Conservation (phyloP, 169 alveolate species). For the Plasmodium vinckei region DNA sequence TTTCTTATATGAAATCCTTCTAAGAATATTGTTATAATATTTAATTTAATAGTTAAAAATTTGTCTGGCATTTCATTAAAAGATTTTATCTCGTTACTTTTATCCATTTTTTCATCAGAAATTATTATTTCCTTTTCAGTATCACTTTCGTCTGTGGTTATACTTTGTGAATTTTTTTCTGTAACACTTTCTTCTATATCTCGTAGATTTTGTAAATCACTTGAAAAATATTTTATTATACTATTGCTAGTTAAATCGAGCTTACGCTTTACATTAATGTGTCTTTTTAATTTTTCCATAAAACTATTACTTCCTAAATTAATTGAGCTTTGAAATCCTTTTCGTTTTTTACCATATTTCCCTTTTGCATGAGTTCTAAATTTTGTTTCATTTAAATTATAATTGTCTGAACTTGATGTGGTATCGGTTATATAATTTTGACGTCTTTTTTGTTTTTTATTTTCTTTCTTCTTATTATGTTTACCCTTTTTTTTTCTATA, state of each 20-base stretch:
- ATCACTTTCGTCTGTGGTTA: not conserved
- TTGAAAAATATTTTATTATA: conserved; percentile 12
- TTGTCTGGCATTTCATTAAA: not conserved
- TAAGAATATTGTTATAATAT: conserved; percentile 49
- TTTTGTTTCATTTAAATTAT: not conserved
- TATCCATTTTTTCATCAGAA: not conserved
- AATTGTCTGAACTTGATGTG: not conserved
- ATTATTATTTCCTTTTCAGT: not conserved
- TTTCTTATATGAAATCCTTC: conserved; percentile 14
- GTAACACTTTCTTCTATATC: not conserved
- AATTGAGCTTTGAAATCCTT: not conserved
- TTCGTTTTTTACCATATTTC: not conserved
- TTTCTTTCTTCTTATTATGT: too few relatives aligned
- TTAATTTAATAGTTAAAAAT: conserved; percentile 23
- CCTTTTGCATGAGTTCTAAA: too few relatives aligned
- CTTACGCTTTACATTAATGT: conserved; percentile 22
- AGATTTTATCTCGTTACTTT: not conserved
- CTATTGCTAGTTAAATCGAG: conserved; percentile 6
- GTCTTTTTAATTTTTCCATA: conserved; percentile 23
- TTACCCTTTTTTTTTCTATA: too few relatives aligned
- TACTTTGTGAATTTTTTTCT: not conserved
- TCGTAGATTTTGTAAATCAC: conserved; percentile 3
- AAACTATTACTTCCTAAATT: conserved; percentile 23
- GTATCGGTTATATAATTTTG: too few relatives aligned
- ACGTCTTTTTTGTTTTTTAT: too few relatives aligned